Conservation (phyloP, 768 basidiomycete genomes). For the Termitomyces sp. region DNA sequence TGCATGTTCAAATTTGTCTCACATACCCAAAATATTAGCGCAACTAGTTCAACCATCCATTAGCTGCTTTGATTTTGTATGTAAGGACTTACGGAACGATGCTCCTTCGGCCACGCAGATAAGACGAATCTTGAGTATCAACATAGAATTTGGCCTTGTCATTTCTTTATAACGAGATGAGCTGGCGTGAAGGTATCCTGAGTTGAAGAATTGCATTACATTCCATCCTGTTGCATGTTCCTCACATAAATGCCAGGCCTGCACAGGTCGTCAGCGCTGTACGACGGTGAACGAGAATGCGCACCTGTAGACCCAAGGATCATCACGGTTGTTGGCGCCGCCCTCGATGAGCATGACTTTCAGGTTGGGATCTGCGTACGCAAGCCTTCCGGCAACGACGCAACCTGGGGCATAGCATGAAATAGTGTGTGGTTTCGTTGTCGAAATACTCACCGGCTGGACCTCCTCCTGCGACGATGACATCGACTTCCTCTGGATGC, state of each 20-base stretch:
- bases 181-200: background rate
- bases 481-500: conserved; percentile 71
- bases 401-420: conserved; percentile 37
- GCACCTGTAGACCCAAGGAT: conserved; percentile 72
- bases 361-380: conserved; percentile 67
- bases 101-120: conserved; percentile 59
- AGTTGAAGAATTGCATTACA: conserved; percentile 32
- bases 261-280: background rate
- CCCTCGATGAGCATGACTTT: conserved; percentile 78
- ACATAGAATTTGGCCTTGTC: conserved; percentile 74
- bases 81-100: conserved; percentile 60
- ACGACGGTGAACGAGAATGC: background rate
- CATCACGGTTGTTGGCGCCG: conserved; percentile 69
- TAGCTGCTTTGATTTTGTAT: background rate
- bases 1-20: background rate
- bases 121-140: conserved; percentile 53
- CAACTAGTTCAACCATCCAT: conserved; percentile 36
- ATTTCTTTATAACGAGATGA: conserved; percentile 40
- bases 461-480: conserved; percentile 68
- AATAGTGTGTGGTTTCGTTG: background rate
- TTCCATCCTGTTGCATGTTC: conserved; percentile 70
- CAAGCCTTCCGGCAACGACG: conserved; percentile 66
- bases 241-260: conserved; percentile 66
- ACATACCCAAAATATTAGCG: conserved; percentile 58
- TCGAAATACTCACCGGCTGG: conserved; percentile 44